Conservation (phyloP, 1,139 yeast genomes). For the Hyphopichia khmerensis region DNA sequence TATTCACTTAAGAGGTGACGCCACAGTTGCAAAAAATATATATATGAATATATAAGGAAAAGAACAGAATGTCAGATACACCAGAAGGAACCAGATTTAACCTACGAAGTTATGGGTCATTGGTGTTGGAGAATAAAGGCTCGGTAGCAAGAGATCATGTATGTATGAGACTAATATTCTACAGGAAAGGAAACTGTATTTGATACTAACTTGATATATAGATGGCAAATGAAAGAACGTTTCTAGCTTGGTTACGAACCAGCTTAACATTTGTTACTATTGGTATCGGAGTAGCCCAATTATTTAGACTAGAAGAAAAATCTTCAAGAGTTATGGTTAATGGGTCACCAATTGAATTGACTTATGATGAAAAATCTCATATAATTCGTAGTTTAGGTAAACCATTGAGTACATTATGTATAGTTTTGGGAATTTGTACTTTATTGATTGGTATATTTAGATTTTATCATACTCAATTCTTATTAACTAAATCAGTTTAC, state of each 20-base stretch:
- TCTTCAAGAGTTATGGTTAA: conserved; percentile 18
- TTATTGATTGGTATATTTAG: conserved; percentile 33
- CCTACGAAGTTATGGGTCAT: conserved; percentile 17
- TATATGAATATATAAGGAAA: too few relatives aligned
- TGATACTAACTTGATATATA: neutral
- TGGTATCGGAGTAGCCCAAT: conserved; percentile 44
- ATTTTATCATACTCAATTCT: conserved; percentile 34
- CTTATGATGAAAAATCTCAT: conserved; percentile 4
- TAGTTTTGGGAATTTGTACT: conserved; percentile 34
- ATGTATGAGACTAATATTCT: conserved; percentile 6
- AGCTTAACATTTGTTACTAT: conserved; percentile 43
- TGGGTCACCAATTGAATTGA: conserved; percentile 10
- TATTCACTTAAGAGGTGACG: neutral
- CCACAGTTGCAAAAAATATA: conserved; percentile 3
- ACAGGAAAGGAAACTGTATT: neutral
- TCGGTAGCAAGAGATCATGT: conserved; percentile 50
- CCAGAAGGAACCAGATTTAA: neutral
- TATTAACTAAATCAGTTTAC: conserved; percentile 24
- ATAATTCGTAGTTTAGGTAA: conserved; percentile 28
- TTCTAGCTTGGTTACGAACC: conserved; percentile 78
- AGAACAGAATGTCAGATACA: neutral
- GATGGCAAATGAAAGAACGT: conserved; percentile 77
- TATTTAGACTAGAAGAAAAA: conserved; percentile 32
- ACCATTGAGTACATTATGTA: conserved; percentile 35
- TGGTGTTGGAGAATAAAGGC: conserved; percentile 44